A percentile compares a stretch with the other conserved stretches of the same genome.
Evolutionary conservation across 805 yeast genomes (phyloP).

Genomic region (Saturnispora gosingensis): DNA sequence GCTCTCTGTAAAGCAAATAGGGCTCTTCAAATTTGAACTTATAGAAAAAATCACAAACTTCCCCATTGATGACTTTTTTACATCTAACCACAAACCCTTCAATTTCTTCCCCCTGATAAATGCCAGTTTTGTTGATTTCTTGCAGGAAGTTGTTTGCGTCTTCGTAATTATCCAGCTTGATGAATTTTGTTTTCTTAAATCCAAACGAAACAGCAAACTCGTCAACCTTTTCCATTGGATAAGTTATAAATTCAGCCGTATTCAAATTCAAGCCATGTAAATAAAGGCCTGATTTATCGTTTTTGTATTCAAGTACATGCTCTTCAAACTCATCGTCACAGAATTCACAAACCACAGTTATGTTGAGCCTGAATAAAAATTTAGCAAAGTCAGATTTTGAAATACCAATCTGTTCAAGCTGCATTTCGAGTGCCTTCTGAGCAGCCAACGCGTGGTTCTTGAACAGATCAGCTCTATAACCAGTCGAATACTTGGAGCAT

Average conservation of each 20-base stretch:
- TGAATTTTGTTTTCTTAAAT: slow-evolving; percentile 48
- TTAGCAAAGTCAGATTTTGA: slow-evolving; percentile 45
- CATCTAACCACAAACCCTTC: slow-evolving; percentile 94
- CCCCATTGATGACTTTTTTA: slow-evolving; percentile 19
- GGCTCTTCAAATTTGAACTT: slow-evolving; percentile 96
- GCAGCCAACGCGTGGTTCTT: slow-evolving; percentile 75
- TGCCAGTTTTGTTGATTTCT: slow-evolving; percentile 53
- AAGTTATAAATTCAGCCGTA: slow-evolving; percentile 51
- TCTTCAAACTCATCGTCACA: slow-evolving; percentile 94
- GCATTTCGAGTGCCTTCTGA: slow-evolving; percentile 44
- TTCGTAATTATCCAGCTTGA: slow-evolving; percentile 30
- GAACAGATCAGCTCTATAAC: slow-evolving; percentile 36
- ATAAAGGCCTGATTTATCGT: slow-evolving; percentile 69
- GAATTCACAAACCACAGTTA: slow-evolving; percentile 85
- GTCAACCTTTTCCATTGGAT: slow-evolving; percentile 49
- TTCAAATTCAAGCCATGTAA: slow-evolving; percentile 83
- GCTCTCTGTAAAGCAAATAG: slow-evolving; percentile 77
- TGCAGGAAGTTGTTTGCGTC: slow-evolving; percentile 45
- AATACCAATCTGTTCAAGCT: slow-evolving; percentile 35
- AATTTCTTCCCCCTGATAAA: slow-evolving; percentile 59
- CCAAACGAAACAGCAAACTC: slow-evolving; percentile 61
- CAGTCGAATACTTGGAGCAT: slow-evolving; percentile 88
- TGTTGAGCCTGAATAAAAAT: slow-evolving; percentile 37
- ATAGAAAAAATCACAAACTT: slow-evolving; percentile 55
- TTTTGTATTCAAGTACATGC: slow-evolving; percentile 71